Conservation (phyloP, 108 stramenopile genomes). For the Skeletonema tropicum region DNA sequence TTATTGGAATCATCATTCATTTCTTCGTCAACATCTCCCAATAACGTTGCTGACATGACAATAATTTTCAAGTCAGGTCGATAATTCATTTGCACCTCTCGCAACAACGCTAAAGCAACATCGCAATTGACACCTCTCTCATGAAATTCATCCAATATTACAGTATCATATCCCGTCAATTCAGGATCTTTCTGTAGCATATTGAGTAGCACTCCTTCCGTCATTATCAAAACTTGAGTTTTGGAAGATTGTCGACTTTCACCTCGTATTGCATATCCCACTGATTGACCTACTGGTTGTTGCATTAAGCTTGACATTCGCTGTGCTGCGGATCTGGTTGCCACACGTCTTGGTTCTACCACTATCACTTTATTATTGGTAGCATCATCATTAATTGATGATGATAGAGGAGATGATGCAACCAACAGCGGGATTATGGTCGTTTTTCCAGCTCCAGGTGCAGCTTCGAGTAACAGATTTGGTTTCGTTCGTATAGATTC, state of each 20-base stretch:
- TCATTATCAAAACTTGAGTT: conserved; percentile 58
- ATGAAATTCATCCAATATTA: conserved; percentile 79
- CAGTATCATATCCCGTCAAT: conserved; percentile 37
- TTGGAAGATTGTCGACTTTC: conserved; percentile 34
- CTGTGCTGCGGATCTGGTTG: conserved; percentile 66
- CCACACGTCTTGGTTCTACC: conserved; percentile 68
- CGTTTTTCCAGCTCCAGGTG: conserved; percentile 77
- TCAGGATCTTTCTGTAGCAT: conserved; percentile 58
- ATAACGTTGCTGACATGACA: conserved; percentile 73
- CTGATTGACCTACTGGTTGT: conserved; percentile 39
- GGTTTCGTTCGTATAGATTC: conserved; percentile 16
- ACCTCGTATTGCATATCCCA: conserved; percentile 70
- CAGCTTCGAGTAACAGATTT: conserved; percentile 65
- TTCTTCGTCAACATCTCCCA: conserved; percentile 36
- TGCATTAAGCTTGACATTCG: conserved; percentile 57
- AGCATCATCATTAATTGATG: neutral
- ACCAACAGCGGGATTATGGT: conserved; percentile 59
- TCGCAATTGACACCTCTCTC: conserved; percentile 73
- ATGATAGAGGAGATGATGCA: neutral
- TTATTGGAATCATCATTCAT: neutral
- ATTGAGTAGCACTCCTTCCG: conserved; percentile 67
- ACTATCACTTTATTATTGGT: conserved; percentile 40
- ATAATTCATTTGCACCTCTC: conserved; percentile 59
- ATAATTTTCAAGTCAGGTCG: conserved; percentile 64
- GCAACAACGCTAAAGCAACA: conserved; percentile 62